Base-by-base conservation (phyloP, 345 rosid genomes). In the Eutrema japonicum region DNA sequence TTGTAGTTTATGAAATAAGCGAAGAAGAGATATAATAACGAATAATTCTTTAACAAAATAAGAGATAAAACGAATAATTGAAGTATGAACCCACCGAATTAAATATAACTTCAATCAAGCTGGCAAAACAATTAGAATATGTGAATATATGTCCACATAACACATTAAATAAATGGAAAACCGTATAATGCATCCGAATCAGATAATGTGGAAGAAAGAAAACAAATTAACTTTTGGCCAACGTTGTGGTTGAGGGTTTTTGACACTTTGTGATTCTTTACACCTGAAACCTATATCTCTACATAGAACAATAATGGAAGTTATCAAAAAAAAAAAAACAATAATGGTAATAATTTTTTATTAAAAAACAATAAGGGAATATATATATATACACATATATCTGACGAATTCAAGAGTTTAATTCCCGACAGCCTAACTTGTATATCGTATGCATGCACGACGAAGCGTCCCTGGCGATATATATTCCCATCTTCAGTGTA, bases 151-250 rank as follows among this genome's bases (percentile, higher is more conserved):
- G 58, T 76, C 70, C 65, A 63, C 71, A 69, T 70, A 40, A 55
- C 66, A 63, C 30, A 62, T 6, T 37, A 6, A 37, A 63, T 27
- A 37, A 69, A 38, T 70, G 59, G 75, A 63, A 55, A 76, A 47
- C 5, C 70, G 75, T 71, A 70, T 70, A 46, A 76, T 76, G 71
- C 45, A 48, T 76, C 75, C 79, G 71, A 55, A 63, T 63, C 75
- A 9, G 75, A 76, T 76, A 75, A 70, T 48, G 75, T 47, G 79
- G 52, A 76, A 30, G 46, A 69, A 62, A 70, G 30, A 38, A 63
- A 76, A 70, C 75, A 76, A 76, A 75, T 38, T 2, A 55, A 40
- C 79, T 76, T 76, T 70, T 70, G 75, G 79, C 79, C 71, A 63
- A 76, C 46, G 79, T 75, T 41, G 55, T 75, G 73, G 35, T 75